Evolutionary conservation across 2,329 filamentous ascomycete species (phyloP).

Genomic region (Delphinella strobiligena): DNA sequence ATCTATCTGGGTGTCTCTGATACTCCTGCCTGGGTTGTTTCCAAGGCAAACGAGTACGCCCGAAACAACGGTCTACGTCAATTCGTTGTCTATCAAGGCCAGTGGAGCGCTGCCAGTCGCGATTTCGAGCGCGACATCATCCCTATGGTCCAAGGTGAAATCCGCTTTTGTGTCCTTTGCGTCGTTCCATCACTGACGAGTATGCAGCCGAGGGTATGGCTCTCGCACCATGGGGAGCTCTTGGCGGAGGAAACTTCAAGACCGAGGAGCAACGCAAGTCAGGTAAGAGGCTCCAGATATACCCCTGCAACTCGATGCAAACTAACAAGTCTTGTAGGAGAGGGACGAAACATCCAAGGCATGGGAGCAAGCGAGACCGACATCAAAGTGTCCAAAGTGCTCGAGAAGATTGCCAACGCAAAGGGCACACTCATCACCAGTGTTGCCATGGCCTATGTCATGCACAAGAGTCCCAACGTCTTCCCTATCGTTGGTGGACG

Average conservation of each 20-base stretch:
- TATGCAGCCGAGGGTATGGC: too few relatives aligned
- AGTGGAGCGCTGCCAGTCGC: constrained; percentile 24
- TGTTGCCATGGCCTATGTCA: constrained; percentile 36
- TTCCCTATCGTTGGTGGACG: constrained; percentile 64
- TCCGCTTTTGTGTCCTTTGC: too few relatives aligned
- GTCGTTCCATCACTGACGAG: too few relatives aligned
- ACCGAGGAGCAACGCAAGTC: constrained; percentile 29
- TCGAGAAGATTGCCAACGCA: constrained; percentile 47
- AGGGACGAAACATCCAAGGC: background rate
- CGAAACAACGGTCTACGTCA: constrained; percentile 25
- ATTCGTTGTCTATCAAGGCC: constrained; percentile 29
- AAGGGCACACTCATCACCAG: constrained; percentile 48
- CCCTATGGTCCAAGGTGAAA: constrained; percentile 26
- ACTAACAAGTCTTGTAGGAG: too few relatives aligned
- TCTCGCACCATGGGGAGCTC: constrained; percentile 33
- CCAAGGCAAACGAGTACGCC: constrained; percentile 21
- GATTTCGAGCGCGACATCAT: constrained; percentile 30
- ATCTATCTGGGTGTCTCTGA: constrained; percentile 28
- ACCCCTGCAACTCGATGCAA: too few relatives aligned
- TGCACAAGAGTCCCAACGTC: constrained; percentile 43
- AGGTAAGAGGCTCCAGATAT: constrained; percentile 16
- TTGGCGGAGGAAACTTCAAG: constrained; percentile 42
- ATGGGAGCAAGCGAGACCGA: background rate
- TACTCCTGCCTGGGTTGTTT: constrained; percentile 26
- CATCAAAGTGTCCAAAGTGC: constrained; percentile 9